A percentile compares a stretch with the other conserved stretches of the same genome.
These are phyloP conservation scores for Tylopilus sp. DNA, from an alignment of 768 basidiomycete genomes.

Conservation along the genomic window DNA sequence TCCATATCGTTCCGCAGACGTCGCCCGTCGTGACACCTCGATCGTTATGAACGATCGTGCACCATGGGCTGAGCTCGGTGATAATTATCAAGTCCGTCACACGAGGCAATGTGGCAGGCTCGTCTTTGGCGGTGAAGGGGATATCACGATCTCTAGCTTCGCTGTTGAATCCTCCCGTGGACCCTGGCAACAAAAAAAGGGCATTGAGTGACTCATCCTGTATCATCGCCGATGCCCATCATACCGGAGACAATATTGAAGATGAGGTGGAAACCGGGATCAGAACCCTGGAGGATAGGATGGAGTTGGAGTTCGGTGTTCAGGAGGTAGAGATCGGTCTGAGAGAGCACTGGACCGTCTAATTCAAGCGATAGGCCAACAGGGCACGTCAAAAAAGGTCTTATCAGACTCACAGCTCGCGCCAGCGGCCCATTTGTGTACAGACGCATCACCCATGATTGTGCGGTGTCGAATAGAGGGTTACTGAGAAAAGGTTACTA, in stretches of 20 bases:
- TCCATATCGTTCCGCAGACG: constrained; percentile 67
- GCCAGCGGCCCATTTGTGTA: constrained; percentile 35
- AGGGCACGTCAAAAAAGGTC: neutral
- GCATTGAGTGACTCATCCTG: neutral
- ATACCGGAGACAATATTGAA: constrained; percentile 71
- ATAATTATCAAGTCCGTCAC: constrained; percentile 57
- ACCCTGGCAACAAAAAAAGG: constrained; percentile 35
- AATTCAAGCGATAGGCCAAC: neutral
- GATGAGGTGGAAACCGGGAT: constrained; percentile 54
- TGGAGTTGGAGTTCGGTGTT: constrained; percentile 66
- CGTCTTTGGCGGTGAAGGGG: constrained; percentile 49
- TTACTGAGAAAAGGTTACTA: neutral
- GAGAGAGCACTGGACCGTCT: constrained; percentile 80
- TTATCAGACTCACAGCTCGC: constrained; percentile 31
- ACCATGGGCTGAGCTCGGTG: constrained; percentile 69
- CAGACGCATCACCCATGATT: constrained; percentile 28
- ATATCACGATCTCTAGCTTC: constrained; percentile 59
- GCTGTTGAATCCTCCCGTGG: constrained; percentile 58
- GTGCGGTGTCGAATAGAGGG: constrained; percentile 1
- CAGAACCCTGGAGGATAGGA: constrained; percentile 60
- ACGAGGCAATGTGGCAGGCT: constrained; percentile 69
- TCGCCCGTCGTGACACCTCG: constrained; percentile 74
- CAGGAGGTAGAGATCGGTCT: constrained; percentile 80
- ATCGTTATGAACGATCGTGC: constrained; percentile 68
- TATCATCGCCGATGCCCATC: constrained; percentile 1